Conservation (phyloP, 2,329 filamentous ascomycete genomes). For the Acrocalymma vagum region DNA sequence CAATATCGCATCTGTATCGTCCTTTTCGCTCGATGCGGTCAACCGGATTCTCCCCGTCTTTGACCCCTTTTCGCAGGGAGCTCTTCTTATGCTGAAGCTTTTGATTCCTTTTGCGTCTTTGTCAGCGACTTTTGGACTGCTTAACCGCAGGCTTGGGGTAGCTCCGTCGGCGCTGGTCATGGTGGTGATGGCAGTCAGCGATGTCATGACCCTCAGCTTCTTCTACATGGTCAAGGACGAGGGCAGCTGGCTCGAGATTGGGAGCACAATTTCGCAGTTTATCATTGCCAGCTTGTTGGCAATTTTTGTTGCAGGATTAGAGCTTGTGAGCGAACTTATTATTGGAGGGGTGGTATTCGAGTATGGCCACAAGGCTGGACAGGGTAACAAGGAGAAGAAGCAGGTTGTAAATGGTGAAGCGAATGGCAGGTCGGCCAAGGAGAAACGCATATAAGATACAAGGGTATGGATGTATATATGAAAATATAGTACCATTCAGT, state of each 20-base stretch:
- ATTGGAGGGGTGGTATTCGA: conserved; percentile 80
- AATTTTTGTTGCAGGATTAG: conserved; percentile 88
- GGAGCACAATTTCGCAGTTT: conserved; percentile 95
- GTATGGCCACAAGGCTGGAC: no score
- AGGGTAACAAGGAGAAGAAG: conserved; percentile 27
- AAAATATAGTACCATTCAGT: conserved; percentile 1
- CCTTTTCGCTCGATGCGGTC: conserved; percentile 93
- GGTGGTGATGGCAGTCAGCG: conserved; percentile 84
- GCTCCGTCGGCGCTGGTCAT: conserved; percentile 92
- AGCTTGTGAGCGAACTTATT: conserved; percentile 84
- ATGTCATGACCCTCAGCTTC: conserved; percentile 92
- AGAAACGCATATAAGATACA: no score
- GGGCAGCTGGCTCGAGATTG: conserved; percentile 96
- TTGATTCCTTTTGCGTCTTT: conserved; percentile 93
- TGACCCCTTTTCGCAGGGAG: conserved; percentile 89
- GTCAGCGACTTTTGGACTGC: conserved; percentile 90
- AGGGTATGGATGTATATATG: no score
- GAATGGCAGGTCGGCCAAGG: no score
- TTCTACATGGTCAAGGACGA: conserved; percentile 98
- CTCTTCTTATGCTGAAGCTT: conserved; percentile 85
- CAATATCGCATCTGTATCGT: conserved; percentile 92
- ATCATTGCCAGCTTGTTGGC: conserved; percentile 88
- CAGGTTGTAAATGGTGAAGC: conserved; percentile 10
- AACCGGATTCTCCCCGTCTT: conserved; percentile 88
- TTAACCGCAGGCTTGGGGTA: conserved; percentile 85